Conservation (phyloP, 176 grass and related monocot species). For the Microstegium vimineum region DNA sequence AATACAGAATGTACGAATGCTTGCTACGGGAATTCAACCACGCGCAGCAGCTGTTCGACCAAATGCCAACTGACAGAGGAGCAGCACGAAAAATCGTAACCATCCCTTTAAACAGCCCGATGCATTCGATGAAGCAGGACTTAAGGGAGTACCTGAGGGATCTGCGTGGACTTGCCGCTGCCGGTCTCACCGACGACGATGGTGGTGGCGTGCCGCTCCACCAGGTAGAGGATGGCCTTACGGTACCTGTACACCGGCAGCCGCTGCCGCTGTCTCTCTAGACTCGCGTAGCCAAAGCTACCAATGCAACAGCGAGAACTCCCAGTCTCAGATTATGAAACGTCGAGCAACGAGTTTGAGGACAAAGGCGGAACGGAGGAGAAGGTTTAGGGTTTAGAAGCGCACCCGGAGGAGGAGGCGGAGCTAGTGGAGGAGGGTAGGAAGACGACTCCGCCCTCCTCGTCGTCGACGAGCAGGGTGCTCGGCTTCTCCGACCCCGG, state of each 20-base stretch:
- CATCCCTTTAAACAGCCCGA: not conserved
- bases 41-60: constrained; percentile 17
- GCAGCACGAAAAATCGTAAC: not conserved
- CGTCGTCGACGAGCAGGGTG: constrained; percentile 71
- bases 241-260: constrained; percentile 91
- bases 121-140: not conserved
- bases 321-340: not conserved
- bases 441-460: constrained; percentile 85
- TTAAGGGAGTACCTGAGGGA: constrained; percentile 61
- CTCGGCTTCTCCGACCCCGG: constrained; percentile 71
- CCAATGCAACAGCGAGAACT: not conserved
- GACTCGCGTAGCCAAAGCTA: constrained; percentile 56
- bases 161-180: constrained; percentile 94
- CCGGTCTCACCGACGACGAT: constrained; percentile 92
- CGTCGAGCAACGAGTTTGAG: not conserved
- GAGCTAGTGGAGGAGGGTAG: constrained; percentile 37
- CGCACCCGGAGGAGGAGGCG: constrained; percentile 70
- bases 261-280: constrained; percentile 79
- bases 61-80: not conserved
- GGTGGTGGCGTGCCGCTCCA: constrained; percentile 77
- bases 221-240: constrained; percentile 78
- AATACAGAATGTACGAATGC: not conserved
- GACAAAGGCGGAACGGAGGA: not conserved
- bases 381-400: constrained; percentile 35
- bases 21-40: not conserved